Evolutionary conservation across 2,329 filamentous ascomycete genomes (phyloP).

Genomic region (Fusarium pilosicola): DNA sequence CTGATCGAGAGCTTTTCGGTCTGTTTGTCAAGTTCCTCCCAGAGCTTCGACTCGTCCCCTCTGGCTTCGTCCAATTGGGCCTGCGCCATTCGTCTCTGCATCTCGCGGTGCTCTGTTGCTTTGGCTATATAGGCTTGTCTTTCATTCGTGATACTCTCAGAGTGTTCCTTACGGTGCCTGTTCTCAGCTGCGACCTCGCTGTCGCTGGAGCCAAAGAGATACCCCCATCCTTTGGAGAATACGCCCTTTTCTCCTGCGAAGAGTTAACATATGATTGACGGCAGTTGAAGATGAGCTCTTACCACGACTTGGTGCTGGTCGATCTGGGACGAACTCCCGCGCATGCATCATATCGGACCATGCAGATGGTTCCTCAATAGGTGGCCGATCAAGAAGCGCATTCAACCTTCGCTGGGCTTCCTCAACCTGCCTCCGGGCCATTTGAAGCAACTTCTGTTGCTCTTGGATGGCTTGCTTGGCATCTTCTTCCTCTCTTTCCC

Average conservation of each 20-base stretch:
- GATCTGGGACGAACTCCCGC: background rate
- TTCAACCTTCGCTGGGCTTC: background rate
- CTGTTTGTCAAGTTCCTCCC: background rate
- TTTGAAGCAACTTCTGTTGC: background rate
- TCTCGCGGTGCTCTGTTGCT: background rate
- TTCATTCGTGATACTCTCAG: background rate
- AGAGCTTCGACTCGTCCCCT: background rate
- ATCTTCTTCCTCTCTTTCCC: background rate
- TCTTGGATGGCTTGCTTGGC: background rate
- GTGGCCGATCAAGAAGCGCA: background rate
- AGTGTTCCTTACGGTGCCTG: background rate
- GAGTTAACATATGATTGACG: background rate
- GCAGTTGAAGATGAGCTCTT: fast-evolving
- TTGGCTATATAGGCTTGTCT: background rate
- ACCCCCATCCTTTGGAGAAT: background rate
- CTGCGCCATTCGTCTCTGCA: background rate
- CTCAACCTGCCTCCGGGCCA: background rate
- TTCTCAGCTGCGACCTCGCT: background rate
- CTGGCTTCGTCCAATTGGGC: background rate
- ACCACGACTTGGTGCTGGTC: background rate
- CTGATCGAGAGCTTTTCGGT: background rate
- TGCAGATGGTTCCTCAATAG: background rate
- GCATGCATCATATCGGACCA: background rate
- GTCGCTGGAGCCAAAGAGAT: background rate
- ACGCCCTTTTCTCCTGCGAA: background rate